Evolutionary conservation across 2,329 filamentous ascomycete species (phyloP), one percentile per base, ranked within the genome.

Genomic region (Penicillium sp.): DNA sequence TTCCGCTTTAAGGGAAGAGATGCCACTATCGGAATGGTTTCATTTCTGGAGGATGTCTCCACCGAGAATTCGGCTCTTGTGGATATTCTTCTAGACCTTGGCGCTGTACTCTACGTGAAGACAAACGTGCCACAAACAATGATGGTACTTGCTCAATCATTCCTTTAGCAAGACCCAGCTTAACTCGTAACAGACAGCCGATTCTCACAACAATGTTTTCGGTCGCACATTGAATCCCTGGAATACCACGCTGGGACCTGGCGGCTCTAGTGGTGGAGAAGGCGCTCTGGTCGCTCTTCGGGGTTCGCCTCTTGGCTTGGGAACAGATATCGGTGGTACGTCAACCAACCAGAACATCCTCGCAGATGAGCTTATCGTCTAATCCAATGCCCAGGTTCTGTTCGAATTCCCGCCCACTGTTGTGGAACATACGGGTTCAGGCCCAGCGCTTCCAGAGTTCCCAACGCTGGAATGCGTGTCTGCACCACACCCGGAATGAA

Each of bases 251-350:
- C 46, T 76, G 4, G 68, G 67, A 0, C 65, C 72, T 2, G 75
- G 75, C 22, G 74, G 75, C 2, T 73, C 70, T 14, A 75, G 72
- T 14, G 74, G 74, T 16, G 75, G 74, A 46, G 88, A 90, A 67
- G 82, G 82, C 2, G 86, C 87, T 0, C 75, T 90, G 1, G 79
- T 90, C 29, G 74, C 78, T 0, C 80, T 89, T 56, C 72, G 74
- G 14, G 88, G 87, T n/a, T 86, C 82, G 52, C 79, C 80, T 0
- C 54, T 88, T 0, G 87, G 87, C 5, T 77, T 88, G 0, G 86
- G 86, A 1, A 86, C 85, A 1, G 86, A 89, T 58, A 87, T 88
- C 53, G 81, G 80, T 8, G 65, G 65, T 65, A 56, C 22, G 53
- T 37, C 9, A 21, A 37, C 6, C 5, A 8, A 3, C 5, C 6